phyloP scores from a whole-genome alignment of 1,139 yeast genomes.

The Candida labiduridarum region DNA sequence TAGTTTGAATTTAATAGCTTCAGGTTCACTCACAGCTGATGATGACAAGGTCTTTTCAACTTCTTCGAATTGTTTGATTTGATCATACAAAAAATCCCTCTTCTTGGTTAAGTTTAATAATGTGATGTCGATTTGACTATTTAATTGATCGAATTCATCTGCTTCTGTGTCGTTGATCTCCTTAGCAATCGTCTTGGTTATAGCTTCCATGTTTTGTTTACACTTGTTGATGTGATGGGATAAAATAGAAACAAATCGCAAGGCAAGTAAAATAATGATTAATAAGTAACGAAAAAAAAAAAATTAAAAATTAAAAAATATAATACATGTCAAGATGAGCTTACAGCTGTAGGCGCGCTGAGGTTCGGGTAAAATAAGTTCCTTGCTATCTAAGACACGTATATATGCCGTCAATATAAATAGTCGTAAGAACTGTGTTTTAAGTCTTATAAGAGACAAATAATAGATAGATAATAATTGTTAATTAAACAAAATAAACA shows the following conservation, averaged over 20 bases:
- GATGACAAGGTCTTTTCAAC: constrained; percentile 11
- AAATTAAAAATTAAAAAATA: not conserved
- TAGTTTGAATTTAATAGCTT: constrained; percentile 43
- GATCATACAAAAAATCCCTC: constrained; percentile 17
- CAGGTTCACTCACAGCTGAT: constrained; percentile 7
- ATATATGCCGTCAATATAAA: too few species aligned
- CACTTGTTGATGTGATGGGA: not conserved
- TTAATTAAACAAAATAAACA: too few species aligned
- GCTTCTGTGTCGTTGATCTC: not conserved
- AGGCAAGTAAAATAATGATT: too few species aligned
- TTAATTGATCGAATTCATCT: constrained; percentile 8
- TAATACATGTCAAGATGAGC: not conserved
- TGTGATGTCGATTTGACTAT: constrained; percentile 18
- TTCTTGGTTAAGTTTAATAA: constrained; percentile 18
- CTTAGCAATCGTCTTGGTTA: not conserved
- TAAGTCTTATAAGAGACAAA: too few species aligned
- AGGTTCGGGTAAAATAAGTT: not conserved
- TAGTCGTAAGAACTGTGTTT: too few species aligned
- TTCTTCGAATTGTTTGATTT: constrained; percentile 15
- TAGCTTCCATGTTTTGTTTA: not conserved
- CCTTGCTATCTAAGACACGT: too few species aligned
- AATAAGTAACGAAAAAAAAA: not conserved
- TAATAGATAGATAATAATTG: too few species aligned
- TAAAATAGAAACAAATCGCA: not conserved
- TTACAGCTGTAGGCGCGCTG: not conserved